Conservation (phyloP, 163 green algal species). For the Chlamydomonas reinhardtii region DNA sequence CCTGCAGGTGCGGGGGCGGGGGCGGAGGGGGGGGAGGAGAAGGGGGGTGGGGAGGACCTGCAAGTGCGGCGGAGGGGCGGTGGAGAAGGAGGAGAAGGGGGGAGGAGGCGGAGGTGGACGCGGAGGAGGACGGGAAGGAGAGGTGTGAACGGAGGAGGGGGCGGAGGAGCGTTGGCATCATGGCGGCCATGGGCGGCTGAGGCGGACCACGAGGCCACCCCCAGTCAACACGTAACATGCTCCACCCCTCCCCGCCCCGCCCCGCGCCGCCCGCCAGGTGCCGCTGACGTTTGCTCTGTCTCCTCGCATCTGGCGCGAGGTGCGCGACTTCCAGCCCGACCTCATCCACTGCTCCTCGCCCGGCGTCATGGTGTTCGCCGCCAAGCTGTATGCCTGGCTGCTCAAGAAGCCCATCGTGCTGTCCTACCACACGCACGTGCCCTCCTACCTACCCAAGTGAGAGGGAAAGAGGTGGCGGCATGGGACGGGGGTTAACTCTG, state of each 20-base stretch:
- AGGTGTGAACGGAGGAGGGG: too few relatives aligned
- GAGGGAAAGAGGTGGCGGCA: too few relatives aligned
- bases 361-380: conserved; percentile 86
- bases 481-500: too few relatives aligned
- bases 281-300: conserved; percentile 75
- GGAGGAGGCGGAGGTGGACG: too few relatives aligned
- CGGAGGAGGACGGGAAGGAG: too few relatives aligned
- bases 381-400: conserved; percentile 91
- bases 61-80: too few relatives aligned
- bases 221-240: background rate
- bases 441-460: conserved; percentile 92
- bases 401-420: conserved; percentile 92
- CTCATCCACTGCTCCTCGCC: conserved; percentile 95
- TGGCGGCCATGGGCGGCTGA: too few relatives aligned
- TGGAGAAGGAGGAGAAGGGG: too few relatives aligned
- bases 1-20: conserved; percentile 43
- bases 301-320: conserved; percentile 67
- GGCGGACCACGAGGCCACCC: too few relatives aligned
- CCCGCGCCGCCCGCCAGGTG: conserved; percentile 16
- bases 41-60: background rate
- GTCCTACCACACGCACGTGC: conserved; percentile 98
- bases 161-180: too few relatives aligned
- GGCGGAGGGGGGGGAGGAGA: too few relatives aligned
- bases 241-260: background rate
- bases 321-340: conserved; percentile 71